Evolutionary conservation across 139 green algal species (phyloP).

Genomic region (Tetradesmus lagerheimii): DNA sequence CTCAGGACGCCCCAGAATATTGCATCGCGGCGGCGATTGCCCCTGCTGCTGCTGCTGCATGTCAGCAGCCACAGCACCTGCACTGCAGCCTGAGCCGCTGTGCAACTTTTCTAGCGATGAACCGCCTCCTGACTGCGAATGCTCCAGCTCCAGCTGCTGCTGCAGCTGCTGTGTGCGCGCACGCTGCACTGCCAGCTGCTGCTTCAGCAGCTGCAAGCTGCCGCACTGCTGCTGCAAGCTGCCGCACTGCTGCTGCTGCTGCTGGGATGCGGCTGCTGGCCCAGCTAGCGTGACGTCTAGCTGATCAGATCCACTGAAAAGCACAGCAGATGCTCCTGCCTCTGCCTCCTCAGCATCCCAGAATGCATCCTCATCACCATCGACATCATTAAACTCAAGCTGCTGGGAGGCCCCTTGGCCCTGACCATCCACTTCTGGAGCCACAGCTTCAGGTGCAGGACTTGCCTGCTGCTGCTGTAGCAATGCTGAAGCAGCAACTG

Average conservation of each 20-base stretch:
- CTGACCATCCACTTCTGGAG: no score
- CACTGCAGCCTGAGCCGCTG: background rate
- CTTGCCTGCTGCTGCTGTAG: background rate
- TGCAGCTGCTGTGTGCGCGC: background rate
- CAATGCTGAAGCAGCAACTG: background rate
- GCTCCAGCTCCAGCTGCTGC: background rate
- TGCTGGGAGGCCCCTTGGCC: background rate
- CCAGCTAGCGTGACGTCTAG: no score
- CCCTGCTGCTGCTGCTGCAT: background rate
- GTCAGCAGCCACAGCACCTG: background rate
- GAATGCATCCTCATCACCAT: background rate
- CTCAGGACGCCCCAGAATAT: no score
- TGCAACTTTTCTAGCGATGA: no score
- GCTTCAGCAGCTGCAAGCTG: background rate
- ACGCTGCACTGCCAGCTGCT: constrained; percentile 2
- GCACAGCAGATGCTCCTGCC: no score
- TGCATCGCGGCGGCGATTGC: no score
- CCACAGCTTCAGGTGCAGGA: no score
- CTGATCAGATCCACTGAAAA: background rate
- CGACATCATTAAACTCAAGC: background rate
- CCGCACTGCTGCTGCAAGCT: background rate
- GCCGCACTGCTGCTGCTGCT: background rate
- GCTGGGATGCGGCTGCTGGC: background rate
- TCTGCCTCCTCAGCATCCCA: background rate
- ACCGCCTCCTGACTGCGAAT: background rate